Conservation (phyloP, 164 flowering plant genomes). For the Nymphaea colorata region DNA sequence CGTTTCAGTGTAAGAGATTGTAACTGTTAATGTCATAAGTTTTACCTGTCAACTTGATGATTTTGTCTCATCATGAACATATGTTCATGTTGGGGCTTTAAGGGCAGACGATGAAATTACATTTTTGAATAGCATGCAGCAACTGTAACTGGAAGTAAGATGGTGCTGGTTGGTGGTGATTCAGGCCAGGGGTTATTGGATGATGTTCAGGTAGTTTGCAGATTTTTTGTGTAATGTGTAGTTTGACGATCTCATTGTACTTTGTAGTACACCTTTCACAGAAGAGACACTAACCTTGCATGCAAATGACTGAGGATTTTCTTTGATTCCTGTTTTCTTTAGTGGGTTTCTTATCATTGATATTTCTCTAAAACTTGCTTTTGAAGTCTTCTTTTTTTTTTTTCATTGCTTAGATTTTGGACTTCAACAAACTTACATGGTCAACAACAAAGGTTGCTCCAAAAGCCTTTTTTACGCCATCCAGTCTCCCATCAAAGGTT, state of each 20-base stretch:
- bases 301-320: too few relatives aligned
- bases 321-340: background rate
- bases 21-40: conserved; percentile 1
- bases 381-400: background rate
- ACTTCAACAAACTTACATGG: conserved; percentile 78
- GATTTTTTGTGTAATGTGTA: background rate
- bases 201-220: conserved; percentile 74
- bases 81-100: background rate
- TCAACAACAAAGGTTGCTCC: conserved; percentile 44
- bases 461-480: conserved; percentile 79
- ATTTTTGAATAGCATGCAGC: conserved; percentile 73
- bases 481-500: conserved; percentile 73
- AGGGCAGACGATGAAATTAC: background rate
- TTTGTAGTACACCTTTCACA: background rate
- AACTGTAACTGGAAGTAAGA: conserved; percentile 85
- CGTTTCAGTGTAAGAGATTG: conserved; percentile 57
- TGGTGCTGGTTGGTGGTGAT: conserved; percentile 99
- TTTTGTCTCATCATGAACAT: background rate
- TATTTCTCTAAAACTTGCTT: background rate
- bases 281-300: too few relatives aligned
- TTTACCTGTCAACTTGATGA: background rate
- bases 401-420: conserved; percentile 48
- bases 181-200: conserved; percentile 68
- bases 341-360: background rate
- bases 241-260: background rate